Base-by-base conservation (phyloP, 192 early-diverging fungal species). In the Coemansia sp. region DNA sequence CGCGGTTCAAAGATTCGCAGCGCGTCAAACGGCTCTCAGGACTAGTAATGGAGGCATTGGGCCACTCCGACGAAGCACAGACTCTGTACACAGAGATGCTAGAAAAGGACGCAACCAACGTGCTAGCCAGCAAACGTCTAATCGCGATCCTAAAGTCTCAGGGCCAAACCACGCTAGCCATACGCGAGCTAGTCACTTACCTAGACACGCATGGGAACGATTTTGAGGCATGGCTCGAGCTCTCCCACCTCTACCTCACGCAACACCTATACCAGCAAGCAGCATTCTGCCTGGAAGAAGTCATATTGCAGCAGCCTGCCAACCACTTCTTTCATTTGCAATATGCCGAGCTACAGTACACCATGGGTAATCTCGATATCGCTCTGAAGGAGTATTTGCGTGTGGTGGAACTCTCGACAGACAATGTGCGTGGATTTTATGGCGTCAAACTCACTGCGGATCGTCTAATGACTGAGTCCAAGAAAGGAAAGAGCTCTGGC, bases 321-420 rank as follows among this genome's bases (percentile, higher is more conserved):
- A 93, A 95, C 83, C 93, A 95, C 71, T 88, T 95, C 61, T 91
- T 87, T 73, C 89, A 95, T 63, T 85, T 95, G 38, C 92, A 94
- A 57, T 95, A 95, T 65, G 97, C 96, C 15, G 97, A 99, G 72
- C 83, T 97, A 40, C 85, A 90, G 40, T 93, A 91, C 64, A 91
- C 94, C 9, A 80, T 92, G 71, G 88, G 89, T 11, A 81, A 85
- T 74, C 72, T 86, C 13, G 84, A 82, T 18, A 24, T 94, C 33
- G 94, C 96, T 0, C 73, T 96, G 20, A 96, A 97, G 78, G 89
- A 96, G 77, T 97, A 91, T 68, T 92, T 93, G 79, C 83, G 90
- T n/a, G 94, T 93, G 0, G 79, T 97, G 10, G 96, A 97, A 78
- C 80, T 96, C 41, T 91, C 90, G 58, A 87, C 86, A 2, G 97